Base-by-base conservation (phyloP, 2,329 filamentous ascomycete species). In the Cordyceps javanica region DNA sequence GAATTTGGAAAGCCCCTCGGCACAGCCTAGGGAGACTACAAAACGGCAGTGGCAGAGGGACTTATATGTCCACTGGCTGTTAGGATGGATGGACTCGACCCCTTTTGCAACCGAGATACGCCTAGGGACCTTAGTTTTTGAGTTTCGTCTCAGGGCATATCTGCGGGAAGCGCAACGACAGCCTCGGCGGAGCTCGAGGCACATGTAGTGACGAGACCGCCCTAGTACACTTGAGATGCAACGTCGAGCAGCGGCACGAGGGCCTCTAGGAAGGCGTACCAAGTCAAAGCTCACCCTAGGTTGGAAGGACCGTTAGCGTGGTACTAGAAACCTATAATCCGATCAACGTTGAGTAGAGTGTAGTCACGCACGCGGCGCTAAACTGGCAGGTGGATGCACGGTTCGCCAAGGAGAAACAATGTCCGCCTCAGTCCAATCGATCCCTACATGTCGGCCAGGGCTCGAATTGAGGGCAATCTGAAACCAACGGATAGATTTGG, bases 101-200 rank as follows among this genome's bases (percentile, higher is more conserved):
- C 46, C 21, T 23, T 38, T 21, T 25, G 23, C 36, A 16, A n/a
- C 14, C 16, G 23, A 49, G 10, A n/a, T n/a, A 9, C 23, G 5
- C 34, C 9, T n/a, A n/a, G n/a, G n/a, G n/a, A n/a, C n/a, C n/a
- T n/a, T n/a, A n/a, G n/a, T n/a, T n/a, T n/a, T 48, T 30, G 53
- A 26, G 42, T 48, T 55, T 55, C 32, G 42, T 55, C 32, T 48
- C 42, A 55, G 53, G 32, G 23, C 42, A 39, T 38, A 23, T 19
- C 10, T 16, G 23, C 42, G 32, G 19, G 34, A 48, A 23, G 34
- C 25, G 34, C 42, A 39, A 21, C 25, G n/a, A 16, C 30, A 38
- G 32, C 48, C 30, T 48, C 19, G 28, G 51, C 39, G 25, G 34
- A n/a, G 7, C 23, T 51, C 23, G n/a, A 11, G 14, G 34, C 26